A percentile compares a stretch with the other conserved stretches of the same genome.
These are phyloP conservation scores for Cardamine resedifolia DNA, from an alignment of 345 rosid genomes.

Conservation along the genomic window DNA sequence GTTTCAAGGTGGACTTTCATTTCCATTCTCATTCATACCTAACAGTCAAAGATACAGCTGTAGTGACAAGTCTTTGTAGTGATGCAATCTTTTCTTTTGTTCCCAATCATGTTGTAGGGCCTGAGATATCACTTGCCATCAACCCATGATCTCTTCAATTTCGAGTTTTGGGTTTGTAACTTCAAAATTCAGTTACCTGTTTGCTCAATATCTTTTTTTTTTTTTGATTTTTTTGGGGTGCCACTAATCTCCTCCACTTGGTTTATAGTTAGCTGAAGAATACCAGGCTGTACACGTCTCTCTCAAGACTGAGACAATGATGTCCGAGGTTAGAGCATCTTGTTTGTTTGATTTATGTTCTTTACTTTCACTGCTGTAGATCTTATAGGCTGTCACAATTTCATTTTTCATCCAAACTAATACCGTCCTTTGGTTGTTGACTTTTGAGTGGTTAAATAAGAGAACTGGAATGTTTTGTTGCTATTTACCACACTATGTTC, in stretches of 20 bases:
- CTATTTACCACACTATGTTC: conserved; percentile 3
- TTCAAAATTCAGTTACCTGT: conserved; percentile 44
- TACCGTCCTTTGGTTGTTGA: conserved; percentile 4
- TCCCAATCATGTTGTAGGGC: conserved; percentile 54
- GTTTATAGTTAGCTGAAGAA: conserved; percentile 75
- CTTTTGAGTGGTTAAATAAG: conserved; percentile 3
- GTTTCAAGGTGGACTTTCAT: conserved; percentile 71
- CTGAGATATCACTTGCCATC: conserved; percentile 81
- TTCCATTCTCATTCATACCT: conserved; percentile 21
- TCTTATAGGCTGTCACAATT: conserved; percentile 3
- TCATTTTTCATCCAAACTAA: conserved; percentile 13
- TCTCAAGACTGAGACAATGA: conserved; percentile 67
- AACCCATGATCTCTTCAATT: conserved; percentile 88
- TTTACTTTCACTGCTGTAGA: conserved; percentile 17
- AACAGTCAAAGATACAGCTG: conserved; percentile 29
- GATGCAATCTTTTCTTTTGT: conserved; percentile 20
- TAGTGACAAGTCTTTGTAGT: conserved; percentile 20
- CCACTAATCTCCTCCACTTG: conserved; percentile 32
- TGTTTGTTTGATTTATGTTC: conserved; percentile 15
- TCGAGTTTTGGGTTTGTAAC: conserved; percentile 99
- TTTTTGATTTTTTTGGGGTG: conserved; percentile 17
- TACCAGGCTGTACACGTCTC: conserved; percentile 94
- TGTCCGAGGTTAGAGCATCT: conserved; percentile 70
- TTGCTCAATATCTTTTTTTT: conserved; percentile 16
- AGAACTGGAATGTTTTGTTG: conserved; percentile 17